These are phyloP conservation scores for Geranium brycei DNA, from an alignment of 345 rosid species.

Conservation along the genomic window DNA sequence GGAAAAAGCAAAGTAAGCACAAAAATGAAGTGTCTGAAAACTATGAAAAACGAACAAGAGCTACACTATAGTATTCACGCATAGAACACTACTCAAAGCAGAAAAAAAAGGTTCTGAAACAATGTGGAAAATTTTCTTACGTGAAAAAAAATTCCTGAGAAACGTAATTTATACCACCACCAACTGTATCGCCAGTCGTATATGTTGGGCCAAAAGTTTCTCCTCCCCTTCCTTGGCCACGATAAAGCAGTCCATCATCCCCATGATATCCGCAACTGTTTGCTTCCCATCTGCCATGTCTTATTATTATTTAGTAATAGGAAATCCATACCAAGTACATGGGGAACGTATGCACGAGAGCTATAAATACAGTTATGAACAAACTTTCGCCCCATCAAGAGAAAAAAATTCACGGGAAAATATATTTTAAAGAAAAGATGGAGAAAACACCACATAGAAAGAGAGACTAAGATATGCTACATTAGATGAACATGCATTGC, in stretches of 20 bases:
- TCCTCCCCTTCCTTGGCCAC: slow-evolving; percentile 71
- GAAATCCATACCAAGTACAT: not conserved
- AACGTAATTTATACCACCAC: slow-evolving; percentile 86
- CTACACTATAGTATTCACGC: not conserved
- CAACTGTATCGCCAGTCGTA: slow-evolving; percentile 67
- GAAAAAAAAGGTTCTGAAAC: not conserved
- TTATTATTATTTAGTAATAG: too few relatives aligned
- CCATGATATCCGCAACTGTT: slow-evolving; percentile 96
- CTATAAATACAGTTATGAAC: not conserved
- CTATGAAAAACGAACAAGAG: not conserved
- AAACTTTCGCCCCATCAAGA: too few relatives aligned
- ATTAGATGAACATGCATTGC: too few relatives aligned
- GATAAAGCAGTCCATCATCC: slow-evolving; percentile 76
- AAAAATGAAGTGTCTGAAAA: slow-evolving; percentile 10
- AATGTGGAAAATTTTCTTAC: slow-evolving; percentile 38
- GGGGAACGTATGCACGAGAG: not conserved
- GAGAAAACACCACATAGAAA: too few relatives aligned
- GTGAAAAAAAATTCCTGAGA: slow-evolving; percentile 84
- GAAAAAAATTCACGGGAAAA: too few relatives aligned
- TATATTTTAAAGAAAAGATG: too few relatives aligned
- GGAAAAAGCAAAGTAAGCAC: slow-evolving; percentile 17
- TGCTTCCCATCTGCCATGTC: slow-evolving; percentile 68
- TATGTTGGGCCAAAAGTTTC: slow-evolving; percentile 75
- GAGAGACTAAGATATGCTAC: too few relatives aligned
- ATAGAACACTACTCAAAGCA: not conserved